A percentile compares a stretch with the other conserved stretches of the same genome.
phyloP scores from a whole-genome alignment of 2,329 filamentous ascomycete species.

The Talaromyces atroroseus region DNA sequence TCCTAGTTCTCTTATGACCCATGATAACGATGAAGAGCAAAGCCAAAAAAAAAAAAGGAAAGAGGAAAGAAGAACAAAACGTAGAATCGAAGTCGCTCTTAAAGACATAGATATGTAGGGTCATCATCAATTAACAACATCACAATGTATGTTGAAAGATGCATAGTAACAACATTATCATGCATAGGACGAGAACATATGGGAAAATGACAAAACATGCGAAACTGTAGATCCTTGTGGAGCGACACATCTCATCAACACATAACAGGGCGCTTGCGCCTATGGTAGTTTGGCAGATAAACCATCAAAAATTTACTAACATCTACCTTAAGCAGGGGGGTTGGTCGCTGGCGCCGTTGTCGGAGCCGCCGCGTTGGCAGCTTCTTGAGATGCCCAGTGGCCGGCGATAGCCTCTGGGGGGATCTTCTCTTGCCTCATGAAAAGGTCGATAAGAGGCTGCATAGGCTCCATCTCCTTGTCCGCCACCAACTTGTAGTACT shows the following conservation, averaged over 20 bases:
- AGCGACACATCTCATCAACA: background rate
- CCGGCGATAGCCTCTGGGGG: slow-evolving; percentile 57
- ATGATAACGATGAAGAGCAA: background rate
- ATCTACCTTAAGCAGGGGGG: background rate
- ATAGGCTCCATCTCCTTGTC: slow-evolving; percentile 92
- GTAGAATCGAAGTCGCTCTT: background rate
- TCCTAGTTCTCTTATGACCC: slow-evolving; percentile 3
- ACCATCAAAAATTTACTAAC: background rate
- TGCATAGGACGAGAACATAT: slow-evolving; percentile 17
- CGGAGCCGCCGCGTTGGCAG: background rate
- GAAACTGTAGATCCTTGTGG: background rate
- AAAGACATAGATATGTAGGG: slow-evolving; percentile 2
- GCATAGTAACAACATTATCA: background rate
- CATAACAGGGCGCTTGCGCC: slow-evolving; percentile 4
- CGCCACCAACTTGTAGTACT: slow-evolving; percentile 75
- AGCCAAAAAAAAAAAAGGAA: background rate
- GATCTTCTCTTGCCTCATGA: slow-evolving; percentile 82
- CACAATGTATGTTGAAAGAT: background rate
- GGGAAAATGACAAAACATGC: slow-evolving; percentile 20
- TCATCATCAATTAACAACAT: slow-evolving; percentile 6
- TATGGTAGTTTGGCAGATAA: background rate
- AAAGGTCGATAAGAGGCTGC: slow-evolving; percentile 88
- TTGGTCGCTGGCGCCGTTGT: background rate
- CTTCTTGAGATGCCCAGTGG: slow-evolving; percentile 36
- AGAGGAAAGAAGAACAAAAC: background rate